A percentile compares a stretch with the other conserved stretches of the same genome.
phyloP scores from a whole-genome alignment of 2,329 filamentous ascomycete genomes.

The Colletotrichum tofieldiae region DNA sequence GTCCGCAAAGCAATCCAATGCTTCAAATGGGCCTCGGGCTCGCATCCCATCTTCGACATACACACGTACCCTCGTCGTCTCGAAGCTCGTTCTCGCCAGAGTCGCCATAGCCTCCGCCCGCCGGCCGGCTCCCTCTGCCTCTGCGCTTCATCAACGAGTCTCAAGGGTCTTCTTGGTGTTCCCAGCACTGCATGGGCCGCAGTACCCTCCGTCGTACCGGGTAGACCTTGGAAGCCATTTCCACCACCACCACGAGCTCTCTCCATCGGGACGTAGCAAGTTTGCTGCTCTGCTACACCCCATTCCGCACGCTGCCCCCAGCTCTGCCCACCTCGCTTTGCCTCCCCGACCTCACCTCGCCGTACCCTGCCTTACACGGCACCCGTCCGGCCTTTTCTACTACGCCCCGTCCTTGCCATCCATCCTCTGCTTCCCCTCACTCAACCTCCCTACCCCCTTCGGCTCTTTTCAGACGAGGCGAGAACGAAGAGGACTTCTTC shows the following conservation, averaged over 20 bases:
- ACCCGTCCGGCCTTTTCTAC: slow-evolving; percentile 9
- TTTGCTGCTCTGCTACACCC: slow-evolving; percentile 16
- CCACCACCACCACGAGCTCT: slow-evolving; percentile 25
- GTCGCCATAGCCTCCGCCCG: slow-evolving; percentile 8
- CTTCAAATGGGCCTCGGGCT: slow-evolving; percentile 33
- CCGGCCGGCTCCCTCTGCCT: slow-evolving; percentile 14
- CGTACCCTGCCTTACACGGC: slow-evolving; percentile 29
- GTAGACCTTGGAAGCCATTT: slow-evolving; percentile 36
- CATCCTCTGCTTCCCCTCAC: slow-evolving; percentile 16
- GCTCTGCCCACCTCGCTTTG: background rate
- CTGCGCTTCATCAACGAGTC: slow-evolving; percentile 14
- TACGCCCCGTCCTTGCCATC: slow-evolving; percentile 31
- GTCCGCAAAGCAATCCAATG: slow-evolving; percentile 22
- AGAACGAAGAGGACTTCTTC: slow-evolving; percentile 27
- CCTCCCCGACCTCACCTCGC: slow-evolving; percentile 12
- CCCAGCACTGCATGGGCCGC: slow-evolving; percentile 41
- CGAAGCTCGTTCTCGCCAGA: slow-evolving; percentile 24
- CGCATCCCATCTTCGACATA: slow-evolving; percentile 40
- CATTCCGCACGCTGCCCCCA: slow-evolving; percentile 11
- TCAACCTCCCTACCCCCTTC: slow-evolving; percentile 20
- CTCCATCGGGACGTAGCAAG: slow-evolving; percentile 19
- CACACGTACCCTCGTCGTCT: slow-evolving; percentile 29
- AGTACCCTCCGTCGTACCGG: slow-evolving; percentile 36
- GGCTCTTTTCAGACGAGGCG: slow-evolving; percentile 30
- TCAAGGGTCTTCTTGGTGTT: slow-evolving; percentile 29